Percentiles rank a stretch among this genome's conserved stretches.
These are phyloP conservation scores for Mycena galopus DNA, from an alignment of 768 basidiomycete genomes.

Conservation along the genomic window DNA sequence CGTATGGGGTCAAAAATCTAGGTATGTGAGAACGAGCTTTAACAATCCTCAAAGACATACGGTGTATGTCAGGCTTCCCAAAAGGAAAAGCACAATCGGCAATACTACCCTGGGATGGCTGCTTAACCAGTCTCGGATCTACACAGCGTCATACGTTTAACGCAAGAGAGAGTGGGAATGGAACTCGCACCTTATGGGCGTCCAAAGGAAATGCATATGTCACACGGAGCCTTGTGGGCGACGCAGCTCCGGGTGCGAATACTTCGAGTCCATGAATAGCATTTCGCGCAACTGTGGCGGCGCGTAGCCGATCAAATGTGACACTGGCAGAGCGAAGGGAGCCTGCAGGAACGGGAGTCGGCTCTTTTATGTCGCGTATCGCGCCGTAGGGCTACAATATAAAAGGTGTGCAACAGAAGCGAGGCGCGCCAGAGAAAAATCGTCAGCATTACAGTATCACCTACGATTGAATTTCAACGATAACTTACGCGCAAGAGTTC, in stretches of 20 bases:
- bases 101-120: slow-evolving; percentile 89
- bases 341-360: slow-evolving; percentile 74
- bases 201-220: slow-evolving; percentile 23
- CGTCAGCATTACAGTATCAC: too few species aligned
- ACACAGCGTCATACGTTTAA: not conserved
- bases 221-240: slow-evolving; percentile 32
- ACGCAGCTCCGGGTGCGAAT: slow-evolving; percentile 31
- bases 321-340: slow-evolving; percentile 77
- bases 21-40: not conserved
- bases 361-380: slow-evolving; percentile 74
- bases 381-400: slow-evolving; percentile 82
- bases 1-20: slow-evolving; percentile 96
- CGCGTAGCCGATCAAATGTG: slow-evolving; percentile 70
- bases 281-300: slow-evolving; percentile 88
- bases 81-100: slow-evolving; percentile 84
- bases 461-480: too few species aligned
- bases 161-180: not conserved
- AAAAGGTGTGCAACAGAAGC: not conserved
- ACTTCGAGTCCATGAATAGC: slow-evolving; percentile 74
- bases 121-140: slow-evolving; percentile 82
- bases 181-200: slow-evolving; percentile 56
- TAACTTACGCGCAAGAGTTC: slow-evolving; percentile 77
- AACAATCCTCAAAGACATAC: slow-evolving; percentile 59
- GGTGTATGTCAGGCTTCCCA: slow-evolving; percentile 93
- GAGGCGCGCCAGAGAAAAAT: too few species aligned